Conservation (phyloP, 78 protist genomes). For the Dictyostelium discoideum region DNA sequence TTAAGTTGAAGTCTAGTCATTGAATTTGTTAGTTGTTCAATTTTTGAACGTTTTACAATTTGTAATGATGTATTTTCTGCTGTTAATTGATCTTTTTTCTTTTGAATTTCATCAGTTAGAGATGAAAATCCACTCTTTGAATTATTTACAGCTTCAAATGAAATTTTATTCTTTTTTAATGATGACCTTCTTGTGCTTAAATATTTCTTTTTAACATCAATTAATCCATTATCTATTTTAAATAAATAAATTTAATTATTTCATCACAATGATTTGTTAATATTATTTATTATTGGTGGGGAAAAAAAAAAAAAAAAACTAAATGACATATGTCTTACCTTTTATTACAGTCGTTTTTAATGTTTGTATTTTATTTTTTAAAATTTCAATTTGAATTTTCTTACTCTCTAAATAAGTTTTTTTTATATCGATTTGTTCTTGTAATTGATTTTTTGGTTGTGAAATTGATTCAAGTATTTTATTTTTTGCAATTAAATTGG, state of each 20-base stretch:
- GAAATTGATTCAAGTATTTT: background rate
- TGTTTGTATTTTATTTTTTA: background rate
- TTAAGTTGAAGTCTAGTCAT: background rate
- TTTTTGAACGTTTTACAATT: background rate
- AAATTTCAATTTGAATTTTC: background rate
- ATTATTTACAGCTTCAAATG: constrained; percentile 23
- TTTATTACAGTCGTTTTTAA: background rate
- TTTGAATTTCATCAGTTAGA: background rate
- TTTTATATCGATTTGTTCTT: background rate
- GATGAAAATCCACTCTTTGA: background rate
- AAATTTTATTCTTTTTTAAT: constrained; percentile 18
- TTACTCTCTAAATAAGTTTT: background rate
- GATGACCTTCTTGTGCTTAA: constrained; percentile 15
- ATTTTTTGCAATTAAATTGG: background rate
- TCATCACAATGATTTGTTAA: too few species aligned
- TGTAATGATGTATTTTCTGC: background rate
- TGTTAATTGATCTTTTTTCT: background rate
- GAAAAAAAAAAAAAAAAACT: too few species aligned
- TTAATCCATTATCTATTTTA: background rate
- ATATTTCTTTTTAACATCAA: constrained; percentile 52
- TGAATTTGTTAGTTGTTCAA: constrained; percentile 6
- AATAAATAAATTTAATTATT: too few species aligned
- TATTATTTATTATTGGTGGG: too few species aligned
- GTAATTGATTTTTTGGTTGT: background rate
- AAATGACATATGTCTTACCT: background rate